Base-by-base conservation (phyloP, 208 protist species). In the Borovskyia barvae region DNA sequence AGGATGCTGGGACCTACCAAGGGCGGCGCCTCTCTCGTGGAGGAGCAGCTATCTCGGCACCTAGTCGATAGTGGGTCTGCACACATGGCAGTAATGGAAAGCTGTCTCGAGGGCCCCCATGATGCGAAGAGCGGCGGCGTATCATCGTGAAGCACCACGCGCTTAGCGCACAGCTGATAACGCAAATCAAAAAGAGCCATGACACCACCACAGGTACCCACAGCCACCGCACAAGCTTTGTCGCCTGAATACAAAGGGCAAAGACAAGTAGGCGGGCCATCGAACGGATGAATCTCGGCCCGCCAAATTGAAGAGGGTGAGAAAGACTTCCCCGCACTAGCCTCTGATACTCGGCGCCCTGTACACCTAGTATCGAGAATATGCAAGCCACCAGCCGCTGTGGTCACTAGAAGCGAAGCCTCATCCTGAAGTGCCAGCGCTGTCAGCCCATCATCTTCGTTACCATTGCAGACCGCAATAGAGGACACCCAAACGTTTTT, bases 161-260 rank as follows among this genome's bases (percentile, higher is more conserved):
- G 22, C 28, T 67, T 62, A 39, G 85, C 59, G 26, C 76, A 63
- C 7, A 80, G 17, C 28, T 75, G 57, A 54, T 84, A 87, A 20
- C 86, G 86, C 14, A 89, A 49, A 55, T 93, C 86, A 68, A 77
- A 93, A 6, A 93, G 60, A n/a, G 67, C 72, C 3, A 81, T 72
- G 1, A 45, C 46, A 1, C 86, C 86, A 12, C 37, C 62, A 52
- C 58, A 61, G 15, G 82, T 86, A 3, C 52, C 67, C 7, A 77
- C 72, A 6, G 62, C 81, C 6, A 69, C 66, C 0, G 70, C 86
- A 29, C 76, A 78, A 0, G 62, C 66, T 1, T 17, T 14, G 33
- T 63, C 61, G 3, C 51, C 62, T 0, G 22, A 15, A 43, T 75
- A 79, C 17, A 90, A 68, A 0, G 82, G 78, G 1, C 47, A 62